phyloP scores from a whole-genome alignment of 164 flowering plant genomes.

The Annona squamosa region DNA sequence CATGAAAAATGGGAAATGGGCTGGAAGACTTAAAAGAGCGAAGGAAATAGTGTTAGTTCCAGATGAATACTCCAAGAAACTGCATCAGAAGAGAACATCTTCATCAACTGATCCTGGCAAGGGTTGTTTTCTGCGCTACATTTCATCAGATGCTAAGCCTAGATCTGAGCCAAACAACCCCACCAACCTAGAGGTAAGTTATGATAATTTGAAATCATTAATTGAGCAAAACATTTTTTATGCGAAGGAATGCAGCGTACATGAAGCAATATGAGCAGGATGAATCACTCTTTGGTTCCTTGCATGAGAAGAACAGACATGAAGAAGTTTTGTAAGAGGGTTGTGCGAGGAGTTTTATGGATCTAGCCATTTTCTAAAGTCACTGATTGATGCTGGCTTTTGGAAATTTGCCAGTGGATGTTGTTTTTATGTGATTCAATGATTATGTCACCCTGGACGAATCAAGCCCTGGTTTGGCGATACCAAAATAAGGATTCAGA shows the following conservation, averaged over 20 bases:
- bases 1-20: not conserved
- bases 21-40: conserved; percentile 13
- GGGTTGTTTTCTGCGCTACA: conserved; percentile 17
- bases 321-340: not conserved
- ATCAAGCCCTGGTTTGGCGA: no score
- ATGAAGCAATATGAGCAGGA: conserved; percentile 9
- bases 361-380: no score
- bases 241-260: conserved; percentile 54
- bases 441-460: no score
- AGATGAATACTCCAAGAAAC: conserved; percentile 13
- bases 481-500: no score
- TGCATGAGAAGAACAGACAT: not conserved
- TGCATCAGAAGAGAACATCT: not conserved
- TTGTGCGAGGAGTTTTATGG: no score
- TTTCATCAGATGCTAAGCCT: conserved; percentile 14
- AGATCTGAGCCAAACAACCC: conserved; percentile 39
- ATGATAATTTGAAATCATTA: conserved; percentile 33
- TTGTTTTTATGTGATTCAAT: no score
- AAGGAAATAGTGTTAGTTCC: conserved; percentile 17
- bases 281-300: not conserved
- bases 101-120: not conserved
- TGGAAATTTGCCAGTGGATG: not conserved
- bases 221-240: conserved; percentile 64
- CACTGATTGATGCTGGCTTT: not conserved
- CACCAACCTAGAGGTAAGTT: conserved; percentile 28